Conservation (phyloP, 495 filamentous ascomycete genomes). For the Friedmanniomyces endolithicus region DNA sequence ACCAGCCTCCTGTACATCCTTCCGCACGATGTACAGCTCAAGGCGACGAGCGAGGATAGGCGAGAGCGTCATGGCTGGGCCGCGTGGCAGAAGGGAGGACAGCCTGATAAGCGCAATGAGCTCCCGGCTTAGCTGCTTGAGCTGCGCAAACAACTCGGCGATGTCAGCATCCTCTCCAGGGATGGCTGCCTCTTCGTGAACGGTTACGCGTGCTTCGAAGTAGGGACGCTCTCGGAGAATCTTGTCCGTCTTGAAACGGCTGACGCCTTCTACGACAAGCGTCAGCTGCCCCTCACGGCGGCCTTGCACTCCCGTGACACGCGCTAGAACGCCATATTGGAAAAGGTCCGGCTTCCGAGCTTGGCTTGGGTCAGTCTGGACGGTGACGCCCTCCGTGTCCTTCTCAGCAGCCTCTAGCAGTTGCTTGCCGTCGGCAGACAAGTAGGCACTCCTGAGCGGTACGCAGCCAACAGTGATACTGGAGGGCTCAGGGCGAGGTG, state of each 20-base stretch:
- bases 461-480: slow-evolving; percentile 68
- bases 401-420: slow-evolving; percentile 47
- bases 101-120: slow-evolving; percentile 67
- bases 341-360: slow-evolving; percentile 62
- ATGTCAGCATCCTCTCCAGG: slow-evolving; percentile 43
- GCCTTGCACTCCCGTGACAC: slow-evolving; percentile 73
- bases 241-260: slow-evolving; percentile 62
- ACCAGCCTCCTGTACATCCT: slow-evolving; percentile 66
- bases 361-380: slow-evolving; percentile 42
- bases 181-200: slow-evolving; percentile 44
- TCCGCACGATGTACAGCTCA: slow-evolving; percentile 69
- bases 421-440: slow-evolving; percentile 57
- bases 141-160: slow-evolving; percentile 57
- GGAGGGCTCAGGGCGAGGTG: slow-evolving; percentile 49
- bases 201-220: slow-evolving; percentile 64
- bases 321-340: slow-evolving; percentile 62
- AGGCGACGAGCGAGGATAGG: slow-evolving; percentile 74
- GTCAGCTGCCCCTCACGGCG: slow-evolving; percentile 64
- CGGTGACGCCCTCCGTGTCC: slow-evolving; percentile 31
- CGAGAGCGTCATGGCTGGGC: slow-evolving; percentile 49
- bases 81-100: slow-evolving; percentile 58
- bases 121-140: slow-evolving; percentile 74
- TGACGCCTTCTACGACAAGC: slow-evolving; percentile 73
- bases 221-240: slow-evolving; percentile 67
- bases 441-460: slow-evolving; percentile 57